phyloP scores from a whole-genome alignment of 495 filamentous ascomycete species.

The Annulohypoxylon maeteangense region DNA sequence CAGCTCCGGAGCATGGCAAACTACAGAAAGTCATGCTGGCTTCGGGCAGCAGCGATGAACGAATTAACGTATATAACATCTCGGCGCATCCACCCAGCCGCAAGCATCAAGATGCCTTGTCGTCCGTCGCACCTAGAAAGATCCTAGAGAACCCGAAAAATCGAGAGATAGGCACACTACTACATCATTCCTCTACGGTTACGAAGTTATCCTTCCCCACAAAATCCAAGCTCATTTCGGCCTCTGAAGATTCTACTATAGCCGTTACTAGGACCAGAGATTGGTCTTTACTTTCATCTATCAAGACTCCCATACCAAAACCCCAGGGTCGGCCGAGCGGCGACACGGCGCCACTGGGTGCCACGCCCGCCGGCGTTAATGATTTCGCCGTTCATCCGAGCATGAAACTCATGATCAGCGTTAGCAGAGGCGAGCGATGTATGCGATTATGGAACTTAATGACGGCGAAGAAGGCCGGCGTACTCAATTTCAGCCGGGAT shows the following conservation, averaged over 20 bases:
- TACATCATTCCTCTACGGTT: slow-evolving; percentile 85
- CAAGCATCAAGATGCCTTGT: slow-evolving; percentile 60
- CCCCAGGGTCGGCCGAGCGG: slow-evolving; percentile 84
- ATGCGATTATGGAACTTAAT: slow-evolving; percentile 98
- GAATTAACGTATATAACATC: slow-evolving; percentile 92
- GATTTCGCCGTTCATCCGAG: slow-evolving; percentile 95
- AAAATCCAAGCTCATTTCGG: slow-evolving; percentile 84
- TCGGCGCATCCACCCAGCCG: slow-evolving; percentile 73
- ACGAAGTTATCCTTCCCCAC: slow-evolving; percentile 85
- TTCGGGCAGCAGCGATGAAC: slow-evolving; percentile 89
- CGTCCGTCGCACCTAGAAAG: slow-evolving; percentile 72
- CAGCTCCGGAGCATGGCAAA: slow-evolving; percentile 65
- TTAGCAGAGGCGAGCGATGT: slow-evolving; percentile 85
- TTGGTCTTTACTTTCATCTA: slow-evolving; percentile 87
- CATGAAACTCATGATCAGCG: slow-evolving; percentile 94
- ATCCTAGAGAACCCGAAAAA: slow-evolving; percentile 86
- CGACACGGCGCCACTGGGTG: slow-evolving; percentile 87
- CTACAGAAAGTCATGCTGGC: slow-evolving; percentile 83
- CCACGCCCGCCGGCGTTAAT: slow-evolving; percentile 88
- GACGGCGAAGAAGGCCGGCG: slow-evolving; percentile 93
- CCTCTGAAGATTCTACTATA: slow-evolving; percentile 87
- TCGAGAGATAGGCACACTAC: slow-evolving; percentile 83
- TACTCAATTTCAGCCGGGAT: slow-evolving; percentile 80
- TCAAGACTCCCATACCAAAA: slow-evolving; percentile 91
- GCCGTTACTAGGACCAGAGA: slow-evolving; percentile 87